Percentiles rank a stretch among this genome's conserved stretches.
These are phyloP conservation scores for Xylariales sp. DNA, from an alignment of 2,329 filamentous ascomycete species.

Conservation along the genomic window DNA sequence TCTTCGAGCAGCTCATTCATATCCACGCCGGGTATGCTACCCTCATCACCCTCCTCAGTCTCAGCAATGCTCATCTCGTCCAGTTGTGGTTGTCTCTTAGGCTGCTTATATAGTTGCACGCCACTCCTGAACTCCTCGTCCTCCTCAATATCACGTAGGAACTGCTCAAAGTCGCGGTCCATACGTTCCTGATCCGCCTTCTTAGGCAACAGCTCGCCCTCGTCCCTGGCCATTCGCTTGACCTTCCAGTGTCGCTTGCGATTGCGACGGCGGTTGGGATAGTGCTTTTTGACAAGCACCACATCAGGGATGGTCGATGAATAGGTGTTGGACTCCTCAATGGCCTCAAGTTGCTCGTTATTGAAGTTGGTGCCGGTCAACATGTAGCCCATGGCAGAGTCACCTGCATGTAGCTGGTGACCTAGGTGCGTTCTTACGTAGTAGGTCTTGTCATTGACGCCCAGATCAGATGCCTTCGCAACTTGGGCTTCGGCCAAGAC, in stretches of 20 bases:
- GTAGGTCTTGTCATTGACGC: constrained; percentile 80
- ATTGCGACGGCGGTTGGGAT: constrained; percentile 74
- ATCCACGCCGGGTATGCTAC: constrained; percentile 63
- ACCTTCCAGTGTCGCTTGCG: constrained; percentile 87
- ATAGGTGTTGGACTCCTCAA: constrained; percentile 75
- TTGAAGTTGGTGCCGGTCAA: constrained; percentile 58
- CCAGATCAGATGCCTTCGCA: constrained; percentile 80
- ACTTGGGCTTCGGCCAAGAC: constrained; percentile 84
- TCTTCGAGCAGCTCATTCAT: constrained; percentile 86
- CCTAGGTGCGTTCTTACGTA: constrained; percentile 89
- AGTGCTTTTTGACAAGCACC: constrained; percentile 94
- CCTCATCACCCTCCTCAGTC: constrained; percentile 59
- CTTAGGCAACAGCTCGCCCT: constrained; percentile 79
- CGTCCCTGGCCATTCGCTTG: constrained; percentile 87
- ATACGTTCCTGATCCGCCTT: constrained; percentile 84
- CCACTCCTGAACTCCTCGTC: constrained; percentile 83
- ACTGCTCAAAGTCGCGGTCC: constrained; percentile 94
- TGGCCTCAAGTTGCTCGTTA: constrained; percentile 37
- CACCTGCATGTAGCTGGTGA: constrained; percentile 76
- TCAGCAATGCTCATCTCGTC: constrained; percentile 66
- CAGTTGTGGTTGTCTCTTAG: constrained; percentile 44
- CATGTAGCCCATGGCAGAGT: constrained; percentile 93
- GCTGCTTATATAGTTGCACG: constrained; percentile 78
- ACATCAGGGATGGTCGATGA: constrained; percentile 82
- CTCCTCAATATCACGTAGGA: constrained; percentile 94